A percentile compares a stretch with the other conserved stretches of the same genome.
Evolutionary conservation across 2,329 filamentous ascomycete species (phyloP).

Genomic region (Colletotrichum costaricense): DNA sequence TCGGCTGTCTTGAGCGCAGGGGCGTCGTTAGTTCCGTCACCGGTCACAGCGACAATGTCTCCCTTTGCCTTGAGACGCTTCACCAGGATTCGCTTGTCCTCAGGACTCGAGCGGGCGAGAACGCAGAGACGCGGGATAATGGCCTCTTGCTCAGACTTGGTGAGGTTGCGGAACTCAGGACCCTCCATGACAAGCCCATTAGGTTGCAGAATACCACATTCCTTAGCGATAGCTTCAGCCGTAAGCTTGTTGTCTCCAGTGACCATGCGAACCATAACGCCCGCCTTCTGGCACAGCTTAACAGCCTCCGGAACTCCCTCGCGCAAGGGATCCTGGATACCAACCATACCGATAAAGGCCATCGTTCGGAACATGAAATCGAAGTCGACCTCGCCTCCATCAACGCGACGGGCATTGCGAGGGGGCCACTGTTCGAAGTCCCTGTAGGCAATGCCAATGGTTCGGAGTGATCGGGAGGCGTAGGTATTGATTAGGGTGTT

Average conservation of each 20-base stretch:
- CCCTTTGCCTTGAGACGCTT: slow-evolving; percentile 77
- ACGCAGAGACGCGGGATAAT: slow-evolving; percentile 78
- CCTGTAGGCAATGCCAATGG: slow-evolving; percentile 85
- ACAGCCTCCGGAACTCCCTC: slow-evolving; percentile 81
- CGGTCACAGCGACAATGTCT: slow-evolving; percentile 85
- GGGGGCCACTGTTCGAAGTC: slow-evolving; percentile 91
- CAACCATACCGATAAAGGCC: slow-evolving; percentile 77
- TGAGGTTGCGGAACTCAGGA: slow-evolving; percentile 80
- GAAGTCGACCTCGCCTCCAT: slow-evolving; percentile 70
- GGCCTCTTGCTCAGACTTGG: slow-evolving; percentile 71
- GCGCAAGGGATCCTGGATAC: slow-evolving; percentile 85
- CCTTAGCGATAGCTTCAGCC: slow-evolving; percentile 80
- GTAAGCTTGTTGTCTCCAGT: slow-evolving; percentile 86
- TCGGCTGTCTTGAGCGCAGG: slow-evolving; percentile 84
- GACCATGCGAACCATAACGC: slow-evolving; percentile 86
- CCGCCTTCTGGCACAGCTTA: slow-evolving; percentile 77
- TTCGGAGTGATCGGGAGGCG: slow-evolving; percentile 82
- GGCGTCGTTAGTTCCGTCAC: slow-evolving; percentile 87
- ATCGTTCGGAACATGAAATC: slow-evolving; percentile 76
- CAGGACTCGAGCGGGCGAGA: slow-evolving; percentile 78
- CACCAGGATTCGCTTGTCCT: slow-evolving; percentile 81
- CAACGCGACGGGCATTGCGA: slow-evolving; percentile 64
- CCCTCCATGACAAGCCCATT: slow-evolving; percentile 82
- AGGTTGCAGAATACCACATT: slow-evolving; percentile 79
- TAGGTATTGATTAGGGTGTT: slow-evolving; percentile 80